Conservation (phyloP, 768 basidiomycete species). For the Agrocybe pediades region DNA sequence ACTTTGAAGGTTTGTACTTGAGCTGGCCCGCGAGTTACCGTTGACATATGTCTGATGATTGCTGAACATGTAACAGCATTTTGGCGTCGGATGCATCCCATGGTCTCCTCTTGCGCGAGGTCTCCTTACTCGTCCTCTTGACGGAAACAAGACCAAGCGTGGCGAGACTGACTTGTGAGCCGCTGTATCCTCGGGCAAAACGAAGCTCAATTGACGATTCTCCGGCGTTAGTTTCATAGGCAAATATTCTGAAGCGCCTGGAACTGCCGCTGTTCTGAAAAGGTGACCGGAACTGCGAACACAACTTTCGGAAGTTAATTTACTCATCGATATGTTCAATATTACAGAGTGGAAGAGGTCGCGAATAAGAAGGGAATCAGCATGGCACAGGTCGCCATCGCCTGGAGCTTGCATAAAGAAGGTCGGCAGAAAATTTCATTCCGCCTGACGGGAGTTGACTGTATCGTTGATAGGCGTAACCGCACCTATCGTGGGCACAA, state of each 20-base stretch:
- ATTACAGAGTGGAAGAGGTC: constrained; percentile 51
- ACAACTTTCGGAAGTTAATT: background rate
- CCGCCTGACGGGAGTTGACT: background rate
- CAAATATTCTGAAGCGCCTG: constrained; percentile 21
- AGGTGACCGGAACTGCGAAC: constrained; percentile 27
- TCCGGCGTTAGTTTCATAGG: constrained; percentile 6
- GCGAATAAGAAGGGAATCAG: constrained; percentile 50
- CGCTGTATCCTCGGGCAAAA: background rate
- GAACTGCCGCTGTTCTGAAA: constrained; percentile 36
- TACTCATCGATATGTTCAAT: no score
- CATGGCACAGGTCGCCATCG: constrained; percentile 59
- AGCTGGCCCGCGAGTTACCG: constrained; percentile 48
- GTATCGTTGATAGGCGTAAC: constrained; percentile 34
- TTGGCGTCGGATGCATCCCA: constrained; percentile 57
- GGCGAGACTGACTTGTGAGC: constrained; percentile 38
- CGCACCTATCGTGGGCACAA: constrained; percentile 59
- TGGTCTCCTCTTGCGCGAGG: constrained; percentile 64
- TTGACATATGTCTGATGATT: constrained; percentile 43
- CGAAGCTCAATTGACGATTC: background rate
- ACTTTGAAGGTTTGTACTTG: constrained; percentile 45
- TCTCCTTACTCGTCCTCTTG: constrained; percentile 46
- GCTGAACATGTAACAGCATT: constrained; percentile 40
- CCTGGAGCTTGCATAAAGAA: constrained; percentile 50
- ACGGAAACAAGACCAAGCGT: constrained; percentile 39
- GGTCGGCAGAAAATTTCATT: constrained; percentile 16